phyloP scores from a whole-genome alignment of 2,329 filamentous ascomycete species.

The Dryadomyces quercivorus region DNA sequence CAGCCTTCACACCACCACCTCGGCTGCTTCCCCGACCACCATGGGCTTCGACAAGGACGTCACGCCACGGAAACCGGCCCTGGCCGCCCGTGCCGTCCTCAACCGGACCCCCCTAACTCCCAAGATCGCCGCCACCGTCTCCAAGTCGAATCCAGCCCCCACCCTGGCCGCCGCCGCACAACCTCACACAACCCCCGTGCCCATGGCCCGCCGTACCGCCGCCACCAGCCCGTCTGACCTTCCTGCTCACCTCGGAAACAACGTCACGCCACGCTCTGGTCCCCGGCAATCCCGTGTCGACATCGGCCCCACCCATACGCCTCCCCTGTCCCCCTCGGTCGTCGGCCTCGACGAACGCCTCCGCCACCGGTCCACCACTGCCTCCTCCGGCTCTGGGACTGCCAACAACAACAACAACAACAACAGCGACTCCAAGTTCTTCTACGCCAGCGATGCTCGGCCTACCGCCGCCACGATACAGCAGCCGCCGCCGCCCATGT shows the following conservation, averaged over 20 bases:
- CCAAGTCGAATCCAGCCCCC: background rate
- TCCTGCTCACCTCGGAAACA: constrained; percentile 46
- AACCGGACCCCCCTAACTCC: constrained; percentile 38
- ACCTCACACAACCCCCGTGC: background rate
- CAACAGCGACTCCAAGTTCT: constrained; percentile 82
- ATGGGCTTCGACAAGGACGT: constrained; percentile 26
- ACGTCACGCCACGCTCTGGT: constrained; percentile 69
- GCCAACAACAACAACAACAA: constrained; percentile 24
- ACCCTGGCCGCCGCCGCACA: constrained; percentile 5
- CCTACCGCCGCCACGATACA: constrained; percentile 2
- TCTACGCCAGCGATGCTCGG: constrained; percentile 71
- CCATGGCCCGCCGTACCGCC: constrained; percentile 26
- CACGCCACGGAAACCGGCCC: constrained; percentile 45
- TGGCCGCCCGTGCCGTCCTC: constrained; percentile 33
- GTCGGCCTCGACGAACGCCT: constrained; percentile 13
- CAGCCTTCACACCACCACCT: constrained; percentile 6
- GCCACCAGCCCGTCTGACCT: constrained; percentile 24
- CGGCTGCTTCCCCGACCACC: constrained; percentile 15
- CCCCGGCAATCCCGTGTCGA: constrained; percentile 59
- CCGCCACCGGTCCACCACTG: constrained; percentile 17
- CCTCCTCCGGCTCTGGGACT: background rate
- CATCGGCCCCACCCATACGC: constrained; percentile 50
- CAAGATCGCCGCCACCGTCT: constrained; percentile 34
- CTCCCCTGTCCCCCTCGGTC: constrained; percentile 25
- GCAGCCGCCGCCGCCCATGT: background rate